Conservation (phyloP, 2,329 filamentous ascomycete species). For the Cadophora luteo-olivacea region DNA sequence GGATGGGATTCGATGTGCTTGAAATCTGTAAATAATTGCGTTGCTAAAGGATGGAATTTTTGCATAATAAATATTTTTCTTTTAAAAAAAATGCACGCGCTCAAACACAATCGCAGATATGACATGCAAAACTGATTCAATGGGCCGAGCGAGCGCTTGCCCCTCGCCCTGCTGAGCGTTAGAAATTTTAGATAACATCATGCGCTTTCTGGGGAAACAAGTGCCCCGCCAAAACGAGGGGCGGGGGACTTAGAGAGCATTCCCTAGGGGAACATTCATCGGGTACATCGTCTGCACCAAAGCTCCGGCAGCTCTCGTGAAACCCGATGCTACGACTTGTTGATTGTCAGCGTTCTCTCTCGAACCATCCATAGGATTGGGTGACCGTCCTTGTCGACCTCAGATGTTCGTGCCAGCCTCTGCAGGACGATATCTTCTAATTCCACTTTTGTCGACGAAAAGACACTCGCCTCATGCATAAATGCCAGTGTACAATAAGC, state of each 20-base stretch:
- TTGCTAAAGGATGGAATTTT: not conserved
- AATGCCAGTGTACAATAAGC: no score
- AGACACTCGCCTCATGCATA: not conserved
- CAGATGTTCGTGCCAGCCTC: no score
- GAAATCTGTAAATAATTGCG: not conserved
- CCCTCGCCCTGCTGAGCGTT: not conserved
- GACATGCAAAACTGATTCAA: not conserved
- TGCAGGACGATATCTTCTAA: not conserved
- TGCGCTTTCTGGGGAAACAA: not conserved
- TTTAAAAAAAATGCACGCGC: not conserved
- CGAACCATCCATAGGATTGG: no score
- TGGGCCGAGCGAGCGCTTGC: not conserved
- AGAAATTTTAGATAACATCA: not conserved
- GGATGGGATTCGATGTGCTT: not conserved
- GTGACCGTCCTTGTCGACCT: no score
- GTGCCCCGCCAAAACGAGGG: no score
- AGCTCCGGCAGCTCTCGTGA: no score
- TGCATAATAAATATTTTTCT: conserved; percentile 3
- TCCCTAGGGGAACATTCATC: not conserved
- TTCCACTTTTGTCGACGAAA: not conserved
- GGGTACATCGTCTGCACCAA: no score
- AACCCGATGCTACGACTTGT: no score
- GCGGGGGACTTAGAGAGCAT: no score
- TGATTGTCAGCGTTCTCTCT: no score
- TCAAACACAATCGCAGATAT: not conserved